phyloP scores from a whole-genome alignment of 768 basidiomycete genomes.

The Lentinula sp. region DNA sequence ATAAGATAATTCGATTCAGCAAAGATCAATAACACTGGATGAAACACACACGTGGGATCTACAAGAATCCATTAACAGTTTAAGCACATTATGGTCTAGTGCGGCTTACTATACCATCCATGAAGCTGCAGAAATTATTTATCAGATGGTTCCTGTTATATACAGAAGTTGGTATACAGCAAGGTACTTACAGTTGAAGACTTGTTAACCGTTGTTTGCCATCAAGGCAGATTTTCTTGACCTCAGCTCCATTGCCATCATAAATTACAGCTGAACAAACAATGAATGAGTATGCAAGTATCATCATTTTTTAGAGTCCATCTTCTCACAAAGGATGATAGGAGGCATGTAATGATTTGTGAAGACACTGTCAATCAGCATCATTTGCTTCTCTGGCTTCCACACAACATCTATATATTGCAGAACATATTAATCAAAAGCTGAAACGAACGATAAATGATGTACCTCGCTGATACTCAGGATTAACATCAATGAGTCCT shows the following conservation, averaged over 20 bases:
- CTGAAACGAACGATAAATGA: not conserved
- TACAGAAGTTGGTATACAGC: not conserved
- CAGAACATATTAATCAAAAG: no score
- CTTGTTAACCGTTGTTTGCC: constrained; percentile 53
- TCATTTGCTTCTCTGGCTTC: constrained; percentile 43
- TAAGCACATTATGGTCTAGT: not conserved
- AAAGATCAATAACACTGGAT: not conserved
- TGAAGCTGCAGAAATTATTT: not conserved
- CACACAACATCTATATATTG: constrained; percentile 32
- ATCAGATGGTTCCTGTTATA: not conserved
- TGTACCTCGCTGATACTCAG: constrained; percentile 5
- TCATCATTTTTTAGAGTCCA: not conserved
- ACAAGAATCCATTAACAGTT: no score
- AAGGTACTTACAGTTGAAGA: constrained; percentile 32
- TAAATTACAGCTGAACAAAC: constrained; percentile 26
- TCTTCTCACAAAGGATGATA: constrained; percentile 35
- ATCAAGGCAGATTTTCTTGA: constrained; percentile 41
- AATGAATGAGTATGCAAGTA: not conserved
- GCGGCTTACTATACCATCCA: constrained; percentile 2
- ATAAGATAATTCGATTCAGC: not conserved
- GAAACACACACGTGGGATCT: not conserved
- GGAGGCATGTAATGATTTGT: constrained; percentile 55
- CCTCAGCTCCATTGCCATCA: constrained; percentile 34
- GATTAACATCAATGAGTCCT: constrained; percentile 1
- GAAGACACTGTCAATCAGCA: constrained; percentile 47